Conservation (phyloP, 352 stramenopile species). For the Elongisporangium prolatum region DNA sequence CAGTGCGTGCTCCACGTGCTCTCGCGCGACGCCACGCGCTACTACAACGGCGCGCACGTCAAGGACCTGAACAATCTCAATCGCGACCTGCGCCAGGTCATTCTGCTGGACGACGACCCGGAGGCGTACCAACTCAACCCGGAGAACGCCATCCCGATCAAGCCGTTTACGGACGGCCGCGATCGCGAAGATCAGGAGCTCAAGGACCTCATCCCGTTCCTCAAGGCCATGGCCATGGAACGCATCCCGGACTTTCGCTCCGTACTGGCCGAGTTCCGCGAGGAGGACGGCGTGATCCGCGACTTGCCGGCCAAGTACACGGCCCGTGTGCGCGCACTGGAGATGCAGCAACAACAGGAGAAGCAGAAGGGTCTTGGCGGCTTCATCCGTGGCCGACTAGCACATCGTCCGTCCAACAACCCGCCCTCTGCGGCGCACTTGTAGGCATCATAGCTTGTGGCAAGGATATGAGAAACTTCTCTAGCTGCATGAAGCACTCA, state of each 20-base stretch:
- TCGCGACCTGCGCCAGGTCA: slow-evolving; percentile 72
- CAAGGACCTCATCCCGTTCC: slow-evolving; percentile 80
- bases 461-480: background rate
- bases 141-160: slow-evolving; percentile 79
- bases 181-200: slow-evolving; percentile 78
- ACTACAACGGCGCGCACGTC: slow-evolving; percentile 77
- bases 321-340: slow-evolving; percentile 69
- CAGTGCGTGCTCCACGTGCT: slow-evolving; percentile 78
- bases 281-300: slow-evolving; percentile 74
- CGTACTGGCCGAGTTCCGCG: slow-evolving; percentile 74
- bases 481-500: background rate
- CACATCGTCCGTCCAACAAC: slow-evolving; percentile 37
- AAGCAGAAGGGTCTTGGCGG: slow-evolving; percentile 81
- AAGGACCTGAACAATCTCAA: slow-evolving; percentile 83
- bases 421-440: background rate
- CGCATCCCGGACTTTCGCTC: slow-evolving; percentile 71
- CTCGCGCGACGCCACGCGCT: slow-evolving; percentile 77
- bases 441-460: background rate
- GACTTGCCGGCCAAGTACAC: slow-evolving; percentile 74
- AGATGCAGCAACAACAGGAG: slow-evolving; percentile 78
- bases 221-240: slow-evolving; percentile 77
- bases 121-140: slow-evolving; percentile 78
- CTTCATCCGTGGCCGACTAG: slow-evolving; percentile 73
- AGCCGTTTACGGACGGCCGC: slow-evolving; percentile 72
- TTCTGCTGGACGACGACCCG: slow-evolving; percentile 83